Percentiles rank a stretch among this genome's conserved stretches.
These are phyloP conservation scores for Mucuna pruriens DNA, from an alignment of 306 rosid genomes.

Conservation along the genomic window DNA sequence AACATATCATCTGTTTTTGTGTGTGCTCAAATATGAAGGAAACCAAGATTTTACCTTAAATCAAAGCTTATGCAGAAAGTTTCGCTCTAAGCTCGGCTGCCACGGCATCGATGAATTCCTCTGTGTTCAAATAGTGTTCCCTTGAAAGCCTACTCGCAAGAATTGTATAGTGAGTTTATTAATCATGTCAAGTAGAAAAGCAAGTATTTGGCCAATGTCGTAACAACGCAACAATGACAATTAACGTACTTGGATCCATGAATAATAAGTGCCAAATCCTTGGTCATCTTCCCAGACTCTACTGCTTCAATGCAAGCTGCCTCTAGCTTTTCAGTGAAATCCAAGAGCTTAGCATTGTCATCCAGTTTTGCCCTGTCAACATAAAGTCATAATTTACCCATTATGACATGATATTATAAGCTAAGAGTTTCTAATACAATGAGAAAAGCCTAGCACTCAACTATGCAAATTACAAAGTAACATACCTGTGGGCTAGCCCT, in stretches of 20 bases:
- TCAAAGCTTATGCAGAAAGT: constrained; percentile 55
- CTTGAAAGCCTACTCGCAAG: constrained; percentile 69
- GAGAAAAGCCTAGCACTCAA: neutral
- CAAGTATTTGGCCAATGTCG: neutral
- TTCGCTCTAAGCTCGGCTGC: constrained; percentile 69
- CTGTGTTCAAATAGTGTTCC: constrained; percentile 83
- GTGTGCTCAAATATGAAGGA: constrained; percentile 10
- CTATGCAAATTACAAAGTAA: constrained; percentile 8
- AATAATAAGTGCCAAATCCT: constrained; percentile 95
- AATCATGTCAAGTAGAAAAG: constrained; percentile 19
- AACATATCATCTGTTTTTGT: neutral
- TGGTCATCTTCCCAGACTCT: constrained; percentile 98
- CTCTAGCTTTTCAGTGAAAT: constrained; percentile 84
- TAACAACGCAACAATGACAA: neutral
- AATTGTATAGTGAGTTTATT: neutral
- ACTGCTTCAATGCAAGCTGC: constrained; percentile 80
- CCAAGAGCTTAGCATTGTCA: constrained; percentile 68
- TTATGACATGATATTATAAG: neutral
- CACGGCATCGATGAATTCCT: constrained; percentile 94
- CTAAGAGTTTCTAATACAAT: neutral
- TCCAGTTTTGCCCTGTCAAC: constrained; percentile 89
- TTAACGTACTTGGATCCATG: constrained; percentile 83
- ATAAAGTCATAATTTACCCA: neutral
- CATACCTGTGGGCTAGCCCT: constrained; percentile 95
- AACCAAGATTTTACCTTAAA: constrained; percentile 25